Evolutionary conservation across 1,139 yeast genomes (phyloP).

Genomic region (Groenewaldozyma auringiensis): DNA sequence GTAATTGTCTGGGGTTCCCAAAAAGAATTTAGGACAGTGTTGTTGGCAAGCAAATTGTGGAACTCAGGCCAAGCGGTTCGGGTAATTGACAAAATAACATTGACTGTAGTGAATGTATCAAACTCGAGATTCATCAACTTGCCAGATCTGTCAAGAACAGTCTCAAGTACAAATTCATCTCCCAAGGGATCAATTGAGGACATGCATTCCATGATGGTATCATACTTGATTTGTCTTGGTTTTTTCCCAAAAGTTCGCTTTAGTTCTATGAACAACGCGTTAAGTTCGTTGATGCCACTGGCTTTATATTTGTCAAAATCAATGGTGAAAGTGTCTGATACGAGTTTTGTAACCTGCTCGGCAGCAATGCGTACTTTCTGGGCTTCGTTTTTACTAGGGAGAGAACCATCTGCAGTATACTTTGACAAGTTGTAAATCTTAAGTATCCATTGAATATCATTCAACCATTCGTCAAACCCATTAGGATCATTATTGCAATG

Average conservation of each 20-base stretch:
- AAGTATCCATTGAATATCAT: background rate
- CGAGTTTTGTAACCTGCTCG: background rate
- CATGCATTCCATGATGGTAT: background rate
- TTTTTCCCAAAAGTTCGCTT: background rate
- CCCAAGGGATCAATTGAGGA: background rate
- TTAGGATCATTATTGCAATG: background rate
- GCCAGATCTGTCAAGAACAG: background rate
- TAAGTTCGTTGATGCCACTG: background rate
- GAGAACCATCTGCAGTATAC: background rate
- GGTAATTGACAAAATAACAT: background rate
- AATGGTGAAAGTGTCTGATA: background rate
- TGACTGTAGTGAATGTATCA: background rate
- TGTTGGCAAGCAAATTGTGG: background rate
- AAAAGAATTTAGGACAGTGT: background rate
- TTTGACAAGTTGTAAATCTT: background rate
- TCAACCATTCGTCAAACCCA: background rate
- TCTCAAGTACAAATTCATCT: background rate
- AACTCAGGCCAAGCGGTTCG: background rate
- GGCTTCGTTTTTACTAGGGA: background rate
- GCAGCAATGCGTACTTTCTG: background rate
- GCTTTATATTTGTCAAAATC: background rate
- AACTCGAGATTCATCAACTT: background rate
- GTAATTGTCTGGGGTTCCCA: background rate
- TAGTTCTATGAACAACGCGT: background rate
- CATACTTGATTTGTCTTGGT: background rate